A percentile compares a stretch with the other conserved stretches of the same genome.
These are phyloP conservation scores for Diaporthe capsici DNA, from an alignment of 2,329 filamentous ascomycete genomes.

Conservation along the genomic window DNA sequence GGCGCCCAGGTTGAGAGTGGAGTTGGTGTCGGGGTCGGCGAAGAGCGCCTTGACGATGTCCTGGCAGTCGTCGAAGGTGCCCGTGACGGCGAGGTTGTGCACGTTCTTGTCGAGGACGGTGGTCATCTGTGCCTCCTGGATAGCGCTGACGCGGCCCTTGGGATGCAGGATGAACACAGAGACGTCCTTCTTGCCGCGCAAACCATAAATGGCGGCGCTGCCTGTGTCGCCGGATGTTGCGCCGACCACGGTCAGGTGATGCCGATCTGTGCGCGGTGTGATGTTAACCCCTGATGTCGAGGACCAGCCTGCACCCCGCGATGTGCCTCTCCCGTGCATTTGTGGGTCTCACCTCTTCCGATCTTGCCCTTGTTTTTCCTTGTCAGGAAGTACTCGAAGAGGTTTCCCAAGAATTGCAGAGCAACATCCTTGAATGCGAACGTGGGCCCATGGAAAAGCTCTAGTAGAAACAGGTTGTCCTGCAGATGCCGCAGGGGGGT, in stretches of 20 bases:
- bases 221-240: slow-evolving; percentile 92
- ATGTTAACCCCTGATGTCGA: slow-evolving; percentile 43
- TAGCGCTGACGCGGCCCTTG: slow-evolving; percentile 88
- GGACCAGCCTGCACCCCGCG: slow-evolving; percentile 21
- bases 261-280: slow-evolving; percentile 69
- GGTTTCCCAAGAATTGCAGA: slow-evolving; percentile 94
- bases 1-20: slow-evolving; percentile 85
- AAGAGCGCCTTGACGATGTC: slow-evolving; percentile 97
- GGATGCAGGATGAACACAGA: slow-evolving; percentile 96
- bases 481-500: slow-evolving; percentile 86
- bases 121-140: slow-evolving; percentile 98
- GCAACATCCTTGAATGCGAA: slow-evolving; percentile 97
- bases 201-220: slow-evolving; percentile 94
- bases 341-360: slow-evolving; percentile 60
- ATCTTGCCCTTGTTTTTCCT: slow-evolving; percentile 79
- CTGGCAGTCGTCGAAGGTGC: slow-evolving; percentile 97
- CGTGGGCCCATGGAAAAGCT: slow-evolving; percentile 96
- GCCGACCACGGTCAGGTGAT: slow-evolving; percentile 88
- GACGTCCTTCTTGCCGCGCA: slow-evolving; percentile 96
- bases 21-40: slow-evolving; percentile 86
- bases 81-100: slow-evolving; percentile 89
- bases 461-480: slow-evolving; percentile 85
- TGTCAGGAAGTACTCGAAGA: slow-evolving; percentile 90
- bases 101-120: slow-evolving; percentile 92
- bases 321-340: background rate